Percentiles rank a stretch among this genome's conserved stretches.
These are phyloP conservation scores for Pontederia paniculata DNA, from an alignment of 176 grass and related monocot species.

Conservation along the genomic window DNA sequence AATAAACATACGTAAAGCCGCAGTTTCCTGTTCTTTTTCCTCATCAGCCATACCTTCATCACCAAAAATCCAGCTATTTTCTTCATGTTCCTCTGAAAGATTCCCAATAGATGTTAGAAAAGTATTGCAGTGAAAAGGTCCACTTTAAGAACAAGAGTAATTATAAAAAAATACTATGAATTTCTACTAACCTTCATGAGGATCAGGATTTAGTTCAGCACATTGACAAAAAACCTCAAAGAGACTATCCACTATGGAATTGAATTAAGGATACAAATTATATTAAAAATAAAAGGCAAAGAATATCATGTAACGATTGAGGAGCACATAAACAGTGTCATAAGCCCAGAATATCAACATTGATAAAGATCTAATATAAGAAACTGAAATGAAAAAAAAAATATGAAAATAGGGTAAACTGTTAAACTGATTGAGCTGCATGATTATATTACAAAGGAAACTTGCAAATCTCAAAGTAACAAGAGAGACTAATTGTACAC, in stretches of 20 bases:
- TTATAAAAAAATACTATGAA: slow-evolving; percentile 3
- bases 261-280: slow-evolving; percentile 30
- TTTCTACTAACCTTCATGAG: slow-evolving; percentile 51
- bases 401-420: no score
- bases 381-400: no score
- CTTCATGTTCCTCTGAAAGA: slow-evolving; percentile 39
- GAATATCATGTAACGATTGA: neutral
- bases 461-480: no score
- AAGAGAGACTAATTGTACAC: no score
- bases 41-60: slow-evolving; percentile 55
- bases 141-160: neutral
- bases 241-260: slow-evolving; percentile 62
- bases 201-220: slow-evolving; percentile 90
- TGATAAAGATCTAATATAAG: no score
- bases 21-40: neutral
- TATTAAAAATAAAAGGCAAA: neutral
- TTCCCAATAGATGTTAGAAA: slow-evolving; percentile 16
- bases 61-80: slow-evolving; percentile 51
- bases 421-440: no score
- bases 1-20: neutral
- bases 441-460: no score
- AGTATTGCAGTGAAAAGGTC: neutral
- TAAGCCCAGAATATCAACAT: neutral
- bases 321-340: neutral
- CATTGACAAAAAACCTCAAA: slow-evolving; percentile 82